Evolutionary conservation across 1,139 yeast species (phyloP).

Genomic region (Hanseniaspora sp.): DNA sequence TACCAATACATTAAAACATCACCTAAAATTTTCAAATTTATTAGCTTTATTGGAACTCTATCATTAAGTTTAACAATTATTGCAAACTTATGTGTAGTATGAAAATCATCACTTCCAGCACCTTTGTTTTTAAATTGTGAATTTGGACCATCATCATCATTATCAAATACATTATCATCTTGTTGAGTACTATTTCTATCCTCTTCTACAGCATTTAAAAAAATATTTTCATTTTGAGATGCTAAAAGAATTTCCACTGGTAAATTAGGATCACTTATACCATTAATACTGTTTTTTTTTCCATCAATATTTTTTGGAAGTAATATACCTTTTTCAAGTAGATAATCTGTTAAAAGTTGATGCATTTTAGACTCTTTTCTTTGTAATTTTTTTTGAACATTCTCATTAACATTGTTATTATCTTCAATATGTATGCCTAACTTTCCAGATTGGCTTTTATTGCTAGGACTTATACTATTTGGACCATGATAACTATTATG

Average conservation of each 20-base stretch:
- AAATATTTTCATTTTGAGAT: conserved; percentile 27
- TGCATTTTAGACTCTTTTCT: background rate
- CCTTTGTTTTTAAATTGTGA: conserved; percentile 4
- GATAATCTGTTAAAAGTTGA: conserved; percentile 4
- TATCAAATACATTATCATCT: conserved; percentile 2
- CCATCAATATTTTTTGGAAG: conserved; percentile 9
- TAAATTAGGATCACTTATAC: background rate
- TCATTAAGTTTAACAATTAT: conserved; percentile 25
- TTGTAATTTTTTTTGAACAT: background rate
- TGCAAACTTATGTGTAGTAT: conserved; percentile 25
- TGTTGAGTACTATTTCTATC: conserved; percentile 17
- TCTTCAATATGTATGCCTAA: too few relatives aligned
- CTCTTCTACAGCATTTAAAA: conserved; percentile 25
- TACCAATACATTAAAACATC: conserved; percentile 42
- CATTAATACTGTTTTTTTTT: background rate
- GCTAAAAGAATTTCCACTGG: conserved; percentile 23
- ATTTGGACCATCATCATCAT: background rate
- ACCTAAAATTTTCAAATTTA: conserved; percentile 28
- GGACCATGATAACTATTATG: too few relatives aligned
- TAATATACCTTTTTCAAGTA: conserved; percentile 12
- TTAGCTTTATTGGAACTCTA: conserved; percentile 23
- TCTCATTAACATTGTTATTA: background rate
- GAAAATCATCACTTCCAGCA: conserved; percentile 18
- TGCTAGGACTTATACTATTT: too few relatives aligned
- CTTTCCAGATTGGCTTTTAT: too few relatives aligned